These are phyloP conservation scores for Ophiocordyceps unilateralis DNA, from an alignment of 2,329 filamentous ascomycete genomes.

Conservation along the genomic window DNA sequence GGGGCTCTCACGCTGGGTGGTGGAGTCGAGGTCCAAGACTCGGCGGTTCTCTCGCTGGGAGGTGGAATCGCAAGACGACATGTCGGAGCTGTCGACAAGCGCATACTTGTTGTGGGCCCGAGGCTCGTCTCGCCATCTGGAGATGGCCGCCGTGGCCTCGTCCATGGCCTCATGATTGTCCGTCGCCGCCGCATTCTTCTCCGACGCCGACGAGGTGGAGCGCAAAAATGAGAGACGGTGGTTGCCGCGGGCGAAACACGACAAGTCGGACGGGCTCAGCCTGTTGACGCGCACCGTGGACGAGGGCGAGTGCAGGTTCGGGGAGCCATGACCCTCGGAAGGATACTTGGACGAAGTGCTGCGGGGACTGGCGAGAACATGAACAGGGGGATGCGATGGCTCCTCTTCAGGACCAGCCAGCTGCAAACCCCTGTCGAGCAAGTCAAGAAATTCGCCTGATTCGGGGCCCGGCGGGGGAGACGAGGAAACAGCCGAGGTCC, in stretches of 20 bases:
- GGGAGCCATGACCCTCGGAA: slow-evolving; percentile 7
- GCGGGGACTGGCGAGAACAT: slow-evolving; percentile 2
- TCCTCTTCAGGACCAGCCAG: too few relatives aligned
- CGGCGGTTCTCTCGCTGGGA: slow-evolving; percentile 4
- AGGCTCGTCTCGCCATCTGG: slow-evolving; percentile 11
- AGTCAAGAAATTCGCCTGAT: neutral
- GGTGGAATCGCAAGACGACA: slow-evolving; percentile 7
- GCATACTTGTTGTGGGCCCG: slow-evolving; percentile 9
- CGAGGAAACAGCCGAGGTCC: neutral
- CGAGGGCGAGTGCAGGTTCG: slow-evolving; percentile 12
- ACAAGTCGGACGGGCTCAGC: slow-evolving; percentile 12
- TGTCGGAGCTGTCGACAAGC: slow-evolving; percentile 10
- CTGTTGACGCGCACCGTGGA: slow-evolving; percentile 6
- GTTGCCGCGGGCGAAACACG: slow-evolving; percentile 12
- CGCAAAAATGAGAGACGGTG: slow-evolving; percentile 12
- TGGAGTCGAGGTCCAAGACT: neutral
- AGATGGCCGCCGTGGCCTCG: slow-evolving; percentile 10
- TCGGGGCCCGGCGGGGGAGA: neutral
- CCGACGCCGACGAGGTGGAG: slow-evolving; percentile 10
- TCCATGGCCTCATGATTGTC: slow-evolving; percentile 7
- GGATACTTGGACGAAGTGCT: slow-evolving; percentile 16
- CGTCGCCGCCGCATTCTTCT: slow-evolving; percentile 3
- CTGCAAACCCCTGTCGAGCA: neutral
- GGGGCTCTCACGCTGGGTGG: neutral
- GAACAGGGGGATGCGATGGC: too few relatives aligned